Percentiles rank a stretch among this genome's conserved stretches.
These are phyloP conservation scores for Schizochytrium sp. DNA, from an alignment of 108 stramenopile genomes.

Conservation along the genomic window DNA sequence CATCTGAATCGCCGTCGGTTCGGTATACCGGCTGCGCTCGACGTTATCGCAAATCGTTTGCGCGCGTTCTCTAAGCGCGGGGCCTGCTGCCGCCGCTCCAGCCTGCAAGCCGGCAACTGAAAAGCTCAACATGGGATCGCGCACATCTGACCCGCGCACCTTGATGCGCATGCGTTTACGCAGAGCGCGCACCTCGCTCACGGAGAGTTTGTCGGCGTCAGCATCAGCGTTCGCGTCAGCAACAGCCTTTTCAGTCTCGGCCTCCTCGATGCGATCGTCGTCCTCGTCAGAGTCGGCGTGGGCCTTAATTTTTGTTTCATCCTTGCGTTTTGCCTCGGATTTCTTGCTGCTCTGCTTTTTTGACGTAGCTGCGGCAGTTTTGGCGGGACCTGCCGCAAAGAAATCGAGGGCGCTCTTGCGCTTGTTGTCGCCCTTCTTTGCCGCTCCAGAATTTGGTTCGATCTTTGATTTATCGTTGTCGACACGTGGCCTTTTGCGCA, in stretches of 20 bases:
- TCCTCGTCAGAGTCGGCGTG: not conserved
- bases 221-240: not conserved
- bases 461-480: not conserved
- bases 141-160: slow-evolving; percentile 32
- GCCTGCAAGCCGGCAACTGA: not conserved
- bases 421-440: not conserved
- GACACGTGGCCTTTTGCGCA: not conserved
- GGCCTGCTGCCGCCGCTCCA: not conserved
- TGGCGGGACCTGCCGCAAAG: not conserved
- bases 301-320: not conserved
- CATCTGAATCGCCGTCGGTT: slow-evolving; percentile 49
- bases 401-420: not conserved
- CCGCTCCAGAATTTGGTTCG: not conserved
- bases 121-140: slow-evolving; percentile 29
- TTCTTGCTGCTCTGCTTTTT: not conserved
- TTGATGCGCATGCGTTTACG: slow-evolving; percentile 40
- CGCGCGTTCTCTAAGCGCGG: not conserved
- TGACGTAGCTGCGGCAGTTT: not conserved
- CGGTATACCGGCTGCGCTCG: slow-evolving; percentile 16
- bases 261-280: not conserved
- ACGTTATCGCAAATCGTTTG: not conserved
- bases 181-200: slow-evolving; percentile 34
- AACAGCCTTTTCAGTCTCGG: not conserved
- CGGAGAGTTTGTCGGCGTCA: not conserved
- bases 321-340: not conserved